Evolutionary conservation across 2,329 filamentous ascomycete species (phyloP), one percentile per base, ranked within the genome.

Genomic region (Pseudocercospora eumusae): DNA sequence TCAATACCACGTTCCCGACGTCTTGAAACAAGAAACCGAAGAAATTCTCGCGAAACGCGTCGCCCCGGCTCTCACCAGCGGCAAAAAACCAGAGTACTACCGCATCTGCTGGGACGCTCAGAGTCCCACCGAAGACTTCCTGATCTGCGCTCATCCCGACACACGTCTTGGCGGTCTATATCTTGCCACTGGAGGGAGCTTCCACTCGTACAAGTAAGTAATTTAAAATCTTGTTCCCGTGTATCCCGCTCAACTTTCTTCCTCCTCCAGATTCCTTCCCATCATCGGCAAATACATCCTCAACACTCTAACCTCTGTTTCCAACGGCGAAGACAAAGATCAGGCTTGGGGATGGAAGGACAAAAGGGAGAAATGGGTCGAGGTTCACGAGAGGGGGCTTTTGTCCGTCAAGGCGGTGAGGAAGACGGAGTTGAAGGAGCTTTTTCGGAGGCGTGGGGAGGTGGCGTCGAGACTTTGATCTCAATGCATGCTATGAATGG

Each of bases 121-220:
- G 40, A 86, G 84, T 2, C 84, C 84, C 0, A 84, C 82, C 8
- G 84, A 88, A 72, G 85, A 88, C 69, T 86, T 86, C 68, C 77
- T 88, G 57, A 82, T 88, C 67, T 80, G 81, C 7, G 72, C 65
- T 28, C 80, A 83, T 70, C 81, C 84, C 2, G 78, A 84, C 63
- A 73, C 78, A 5, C 74, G 79, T 9, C 67, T 82, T 70, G 20
- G 71, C 71, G 84, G 84, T 62, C 73, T 89, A 13, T 87, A 83
- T 71, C 71, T 89, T 23, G 86, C 86, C 0, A 83, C 83, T 0
- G 86, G 84, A 11, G 86, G 86, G 1, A 87, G 84, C 11, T 86
- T 88, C 65, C 86, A 88, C 70, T 82, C 83, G 28, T 69, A 69
- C 31, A 69, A 69, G 67, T 64, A 23, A 40, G 65, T n/a, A n/a